Conservation (phyloP, 225 moss, liverwort and hornwort species). For the Straminergon stramineum region DNA sequence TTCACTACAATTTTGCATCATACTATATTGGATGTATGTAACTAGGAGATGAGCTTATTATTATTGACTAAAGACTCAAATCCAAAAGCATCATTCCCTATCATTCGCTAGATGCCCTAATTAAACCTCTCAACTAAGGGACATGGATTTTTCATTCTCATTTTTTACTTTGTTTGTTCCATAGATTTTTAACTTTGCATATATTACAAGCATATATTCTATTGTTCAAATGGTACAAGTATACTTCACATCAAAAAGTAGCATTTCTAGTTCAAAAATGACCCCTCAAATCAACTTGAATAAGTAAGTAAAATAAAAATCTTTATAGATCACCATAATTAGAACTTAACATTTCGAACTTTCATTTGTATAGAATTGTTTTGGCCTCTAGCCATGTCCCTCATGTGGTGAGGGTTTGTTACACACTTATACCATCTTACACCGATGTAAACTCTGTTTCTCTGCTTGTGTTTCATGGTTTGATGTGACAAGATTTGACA, state of each 20-base stretch:
- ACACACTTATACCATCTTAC: neutral
- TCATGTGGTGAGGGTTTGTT: neutral
- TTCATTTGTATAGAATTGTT: too few relatives aligned
- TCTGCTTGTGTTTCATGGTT: neutral
- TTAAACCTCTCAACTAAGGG: neutral
- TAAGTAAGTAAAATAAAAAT: neutral
- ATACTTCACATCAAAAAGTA: neutral
- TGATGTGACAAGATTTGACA: too few relatives aligned
- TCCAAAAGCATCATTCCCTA: neutral
- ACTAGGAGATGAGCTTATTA: neutral
- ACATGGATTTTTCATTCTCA: fast-evolving
- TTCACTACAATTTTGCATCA: neutral
- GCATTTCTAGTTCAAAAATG: neutral
- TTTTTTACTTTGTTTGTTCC: neutral
- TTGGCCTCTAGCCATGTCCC: fast-evolving
- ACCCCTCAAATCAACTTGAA: neutral
- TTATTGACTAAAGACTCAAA: neutral
- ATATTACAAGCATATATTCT: neutral
- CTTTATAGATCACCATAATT: neutral
- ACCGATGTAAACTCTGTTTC: too few relatives aligned
- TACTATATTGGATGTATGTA: neutral
- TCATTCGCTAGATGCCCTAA: neutral
- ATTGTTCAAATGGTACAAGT: neutral
- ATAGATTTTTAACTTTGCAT: neutral
- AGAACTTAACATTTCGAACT: neutral